Percentiles rank a stretch among this genome's conserved stretches.
Conservation (phyloP, 2,329 filamentous ascomycete genomes). For the Aspergillus alliaceus region DNA sequence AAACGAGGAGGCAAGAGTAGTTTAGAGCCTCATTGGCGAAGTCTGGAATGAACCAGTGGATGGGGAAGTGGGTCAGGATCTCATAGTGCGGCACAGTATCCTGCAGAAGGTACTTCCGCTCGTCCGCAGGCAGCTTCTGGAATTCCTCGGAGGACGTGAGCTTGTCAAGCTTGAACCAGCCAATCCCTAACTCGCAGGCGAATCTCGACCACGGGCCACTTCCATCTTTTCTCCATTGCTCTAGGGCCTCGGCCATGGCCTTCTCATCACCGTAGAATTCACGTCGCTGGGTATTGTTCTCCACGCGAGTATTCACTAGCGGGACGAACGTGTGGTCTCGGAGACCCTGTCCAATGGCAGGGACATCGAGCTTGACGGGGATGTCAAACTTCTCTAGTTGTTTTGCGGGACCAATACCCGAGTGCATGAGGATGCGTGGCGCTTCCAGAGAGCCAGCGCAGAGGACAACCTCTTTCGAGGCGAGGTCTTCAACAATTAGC, state of each 20-base stretch:
- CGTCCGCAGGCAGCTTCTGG: slow-evolving; percentile 45
- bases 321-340: slow-evolving; percentile 44
- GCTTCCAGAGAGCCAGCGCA: slow-evolving; percentile 41
- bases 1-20: slow-evolving; percentile 48
- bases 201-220: slow-evolving; percentile 37
- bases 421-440: slow-evolving; percentile 48
- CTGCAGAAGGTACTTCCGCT: slow-evolving; percentile 47
- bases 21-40: slow-evolving; percentile 34
- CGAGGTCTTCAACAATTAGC: slow-evolving; percentile 22
- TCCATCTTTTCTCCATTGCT: slow-evolving; percentile 49
- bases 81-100: slow-evolving; percentile 60
- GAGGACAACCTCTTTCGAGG: slow-evolving; percentile 42
- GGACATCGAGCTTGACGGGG: slow-evolving; percentile 39
- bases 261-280: slow-evolving; percentile 47
- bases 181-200: slow-evolving; percentile 30
- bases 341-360: slow-evolving; percentile 47
- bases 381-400: slow-evolving; percentile 46
- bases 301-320: slow-evolving; percentile 41
- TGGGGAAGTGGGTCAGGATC: slow-evolving; percentile 49
- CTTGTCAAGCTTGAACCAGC: slow-evolving; percentile 45
- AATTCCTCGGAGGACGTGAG: slow-evolving; percentile 51
- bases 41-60: slow-evolving; percentile 44
- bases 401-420: slow-evolving; percentile 48
- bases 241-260: slow-evolving; percentile 47
- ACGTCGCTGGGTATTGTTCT: slow-evolving; percentile 40